Evolutionary conservation across 345 rosid species (phyloP).

Genomic region (Carallia pectinifolia): DNA sequence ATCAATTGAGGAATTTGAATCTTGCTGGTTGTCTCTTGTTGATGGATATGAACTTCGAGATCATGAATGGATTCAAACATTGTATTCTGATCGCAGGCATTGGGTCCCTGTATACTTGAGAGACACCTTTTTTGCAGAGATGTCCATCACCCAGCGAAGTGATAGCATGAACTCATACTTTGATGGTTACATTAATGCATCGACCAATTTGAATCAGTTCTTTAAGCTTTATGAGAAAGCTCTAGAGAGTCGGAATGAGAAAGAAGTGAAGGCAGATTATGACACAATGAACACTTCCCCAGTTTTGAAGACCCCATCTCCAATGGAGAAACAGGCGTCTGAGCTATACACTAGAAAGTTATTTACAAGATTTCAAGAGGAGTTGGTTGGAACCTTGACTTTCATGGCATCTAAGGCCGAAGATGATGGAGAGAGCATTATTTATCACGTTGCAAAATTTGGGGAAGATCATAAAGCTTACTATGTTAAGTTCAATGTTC

Average conservation of each 20-base stretch:
- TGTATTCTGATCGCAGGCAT: constrained; percentile 59
- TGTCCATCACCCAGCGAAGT: constrained; percentile 34
- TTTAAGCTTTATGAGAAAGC: constrained; percentile 68
- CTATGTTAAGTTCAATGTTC: constrained; percentile 54
- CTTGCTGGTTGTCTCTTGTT: constrained; percentile 54
- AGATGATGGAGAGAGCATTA: constrained; percentile 48
- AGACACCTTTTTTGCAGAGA: constrained; percentile 63
- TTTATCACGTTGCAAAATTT: constrained; percentile 64
- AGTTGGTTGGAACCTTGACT: constrained; percentile 71
- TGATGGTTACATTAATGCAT: constrained; percentile 55
- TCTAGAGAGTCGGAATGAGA: constrained; percentile 58
- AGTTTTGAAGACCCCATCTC: constrained; percentile 66
- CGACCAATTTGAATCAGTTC: constrained; percentile 53
- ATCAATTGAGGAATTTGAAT: constrained; percentile 60
- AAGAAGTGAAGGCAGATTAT: constrained; percentile 71
- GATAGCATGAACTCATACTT: constrained; percentile 48
- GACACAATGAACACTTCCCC: constrained; percentile 56
- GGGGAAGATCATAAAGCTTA: constrained; percentile 62
- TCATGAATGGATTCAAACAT: constrained; percentile 64
- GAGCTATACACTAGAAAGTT: constrained; percentile 56
- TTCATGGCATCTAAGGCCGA: constrained; percentile 60
- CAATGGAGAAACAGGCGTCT: constrained; percentile 83
- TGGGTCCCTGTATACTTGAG: constrained; percentile 74
- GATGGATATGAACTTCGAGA: constrained; percentile 51
- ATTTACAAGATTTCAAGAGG: constrained; percentile 74